Conservation (phyloP, 495 filamentous ascomycete genomes). For the Aspergillus conjunctus region DNA sequence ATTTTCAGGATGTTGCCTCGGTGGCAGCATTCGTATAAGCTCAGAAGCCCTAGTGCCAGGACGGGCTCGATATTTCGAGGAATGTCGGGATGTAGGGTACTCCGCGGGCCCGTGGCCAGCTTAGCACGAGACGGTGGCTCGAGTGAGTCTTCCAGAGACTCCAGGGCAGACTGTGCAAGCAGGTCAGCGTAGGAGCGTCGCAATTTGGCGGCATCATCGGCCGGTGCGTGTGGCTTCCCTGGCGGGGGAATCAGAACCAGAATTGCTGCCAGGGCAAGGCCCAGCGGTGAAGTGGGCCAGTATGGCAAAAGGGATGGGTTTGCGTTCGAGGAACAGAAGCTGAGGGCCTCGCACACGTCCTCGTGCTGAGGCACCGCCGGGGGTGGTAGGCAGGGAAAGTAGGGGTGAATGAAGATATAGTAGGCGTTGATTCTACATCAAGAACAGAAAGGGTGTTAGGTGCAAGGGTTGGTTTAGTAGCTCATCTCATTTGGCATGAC, state of each 20-base stretch:
- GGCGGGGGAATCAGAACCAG: constrained; percentile 51
- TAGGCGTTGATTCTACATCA: constrained; percentile 54
- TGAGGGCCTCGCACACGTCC: constrained; percentile 36
- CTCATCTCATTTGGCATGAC: no score
- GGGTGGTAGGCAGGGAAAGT: constrained; percentile 54
- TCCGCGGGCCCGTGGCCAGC: constrained; percentile 36
- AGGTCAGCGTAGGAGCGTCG: constrained; percentile 52
- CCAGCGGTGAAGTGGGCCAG: constrained; percentile 48
- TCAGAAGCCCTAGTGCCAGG: constrained; percentile 51
- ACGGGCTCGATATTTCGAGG: constrained; percentile 50
- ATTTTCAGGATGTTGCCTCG: constrained; percentile 53
- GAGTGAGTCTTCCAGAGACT: constrained; percentile 49
- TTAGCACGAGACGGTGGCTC: constrained; percentile 44
- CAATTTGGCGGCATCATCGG: constrained; percentile 33
- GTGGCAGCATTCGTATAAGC: constrained; percentile 57
- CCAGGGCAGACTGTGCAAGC: constrained; percentile 49
- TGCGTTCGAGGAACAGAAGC: constrained; percentile 23
- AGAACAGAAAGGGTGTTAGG: no score
- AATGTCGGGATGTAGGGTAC: constrained; percentile 44
- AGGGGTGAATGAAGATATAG: constrained; percentile 57
- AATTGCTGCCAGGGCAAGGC: constrained; percentile 51
- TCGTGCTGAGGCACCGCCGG: constrained; percentile 33
- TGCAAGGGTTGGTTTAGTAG: not conserved
- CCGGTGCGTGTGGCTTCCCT: constrained; percentile 35
- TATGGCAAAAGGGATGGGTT: constrained; percentile 26